Conservation (phyloP, 345 rosid genomes). For the Limnanthes douglasii region DNA sequence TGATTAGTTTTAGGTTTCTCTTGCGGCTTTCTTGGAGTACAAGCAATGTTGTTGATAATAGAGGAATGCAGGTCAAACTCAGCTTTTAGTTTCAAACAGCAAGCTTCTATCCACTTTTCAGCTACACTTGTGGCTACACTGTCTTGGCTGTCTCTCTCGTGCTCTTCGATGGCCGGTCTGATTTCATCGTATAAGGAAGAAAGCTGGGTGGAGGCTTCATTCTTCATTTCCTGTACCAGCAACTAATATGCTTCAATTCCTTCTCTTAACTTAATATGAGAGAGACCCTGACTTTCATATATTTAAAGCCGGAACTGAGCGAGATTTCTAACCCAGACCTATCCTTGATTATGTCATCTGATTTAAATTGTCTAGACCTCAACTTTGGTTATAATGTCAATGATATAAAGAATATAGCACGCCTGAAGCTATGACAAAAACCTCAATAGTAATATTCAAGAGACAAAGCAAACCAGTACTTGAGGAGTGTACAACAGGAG, state of each 20-base stretch:
- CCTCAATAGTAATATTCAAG: no score
- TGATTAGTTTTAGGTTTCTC: no score
- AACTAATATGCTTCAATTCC: not conserved
- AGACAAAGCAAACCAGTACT: no score
- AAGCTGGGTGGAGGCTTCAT: conserved; percentile 44
- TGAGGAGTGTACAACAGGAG: no score
- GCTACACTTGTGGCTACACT: conserved; percentile 85
- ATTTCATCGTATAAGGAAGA: conserved; percentile 57
- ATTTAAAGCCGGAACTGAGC: not conserved
- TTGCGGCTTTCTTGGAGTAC: conserved; percentile 23
- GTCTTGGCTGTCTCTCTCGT: conserved; percentile 92
- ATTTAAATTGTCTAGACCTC: no score
- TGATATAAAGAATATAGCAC: no score
- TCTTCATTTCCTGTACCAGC: conserved; percentile 50
- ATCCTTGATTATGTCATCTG: no score
- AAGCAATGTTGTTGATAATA: conserved; percentile 45
- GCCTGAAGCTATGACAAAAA: no score
- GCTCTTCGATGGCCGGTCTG: conserved; percentile 86
- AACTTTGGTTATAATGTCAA: no score
- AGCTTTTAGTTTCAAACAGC: conserved; percentile 63
- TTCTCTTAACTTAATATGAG: not conserved
- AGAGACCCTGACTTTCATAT: not conserved
- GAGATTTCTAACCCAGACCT: no score
- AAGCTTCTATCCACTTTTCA: conserved; percentile 91
- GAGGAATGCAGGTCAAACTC: conserved; percentile 80